Percentiles rank a stretch among this genome's conserved stretches.
Evolutionary conservation across 257 asterid genomes (phyloP).

Genomic region (Anisodus acutangulus): DNA sequence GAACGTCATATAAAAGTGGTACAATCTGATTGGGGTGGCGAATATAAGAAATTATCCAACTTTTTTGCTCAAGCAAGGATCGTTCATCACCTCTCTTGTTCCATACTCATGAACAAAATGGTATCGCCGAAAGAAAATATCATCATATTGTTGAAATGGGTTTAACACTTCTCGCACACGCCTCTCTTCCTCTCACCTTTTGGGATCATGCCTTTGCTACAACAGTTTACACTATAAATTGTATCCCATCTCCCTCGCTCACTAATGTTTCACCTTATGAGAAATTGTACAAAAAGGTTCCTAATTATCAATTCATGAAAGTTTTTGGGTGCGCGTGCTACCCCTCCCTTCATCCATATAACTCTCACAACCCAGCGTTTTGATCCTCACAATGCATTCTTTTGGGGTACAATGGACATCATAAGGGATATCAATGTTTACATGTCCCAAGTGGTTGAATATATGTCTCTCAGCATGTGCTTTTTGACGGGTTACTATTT

Average conservation of each 20-base stretch:
- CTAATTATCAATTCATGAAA: background rate
- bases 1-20: background rate
- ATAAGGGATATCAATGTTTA: background rate
- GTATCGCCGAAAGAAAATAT: background rate
- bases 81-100: background rate
- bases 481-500: background rate
- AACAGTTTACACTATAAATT: background rate
- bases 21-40: constrained; percentile 32
- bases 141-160: constrained; percentile 19
- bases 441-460: background rate
- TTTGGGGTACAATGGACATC: background rate
- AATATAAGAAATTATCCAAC: background rate
- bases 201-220: background rate
- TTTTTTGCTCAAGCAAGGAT: constrained; percentile 15
- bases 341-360: background rate
- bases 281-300: background rate
- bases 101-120: constrained; percentile 31
- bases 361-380: background rate
- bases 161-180: background rate
- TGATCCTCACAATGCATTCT: background rate
- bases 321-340: background rate
- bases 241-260: background rate
- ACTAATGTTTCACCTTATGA: background rate
- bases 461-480: background rate
- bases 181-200: background rate